Conservation (phyloP, 2,329 filamentous ascomycete species). For the Setomelanomma holmii region DNA sequence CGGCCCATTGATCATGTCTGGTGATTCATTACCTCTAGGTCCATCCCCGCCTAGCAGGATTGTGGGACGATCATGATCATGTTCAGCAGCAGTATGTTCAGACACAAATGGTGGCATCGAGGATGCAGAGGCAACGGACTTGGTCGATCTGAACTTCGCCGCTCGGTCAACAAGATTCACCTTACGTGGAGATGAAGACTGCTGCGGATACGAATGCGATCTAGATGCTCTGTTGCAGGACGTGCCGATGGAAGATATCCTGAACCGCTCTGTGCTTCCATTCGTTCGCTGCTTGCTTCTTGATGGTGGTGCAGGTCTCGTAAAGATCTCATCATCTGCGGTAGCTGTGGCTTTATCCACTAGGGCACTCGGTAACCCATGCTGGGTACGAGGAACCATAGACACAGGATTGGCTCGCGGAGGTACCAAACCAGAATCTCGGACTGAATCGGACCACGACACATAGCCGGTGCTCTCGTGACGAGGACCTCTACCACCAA, state of each 20-base stretch:
- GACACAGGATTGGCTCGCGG: conserved; percentile 8
- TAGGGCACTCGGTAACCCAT: neutral
- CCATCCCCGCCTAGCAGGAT: too few relatives aligned
- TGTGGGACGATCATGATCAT: too few relatives aligned
- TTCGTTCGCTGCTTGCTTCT: conserved; percentile 10
- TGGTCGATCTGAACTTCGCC: conserved; percentile 6
- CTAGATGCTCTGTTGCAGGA: conserved; percentile 23
- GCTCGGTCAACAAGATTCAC: conserved; percentile 20
- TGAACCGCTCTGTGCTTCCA: conserved; percentile 16
- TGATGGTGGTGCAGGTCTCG: conserved; percentile 11
- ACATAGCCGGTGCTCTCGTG: conserved; percentile 45
- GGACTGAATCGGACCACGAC: conserved; percentile 53
- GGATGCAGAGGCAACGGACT: conserved; percentile 17
- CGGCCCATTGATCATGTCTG: too few relatives aligned
- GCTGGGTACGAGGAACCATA: conserved; percentile 7
- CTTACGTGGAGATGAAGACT: conserved; percentile 25
- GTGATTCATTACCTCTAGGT: too few relatives aligned
- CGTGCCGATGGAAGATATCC: conserved; percentile 26
- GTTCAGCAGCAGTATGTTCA: neutral
- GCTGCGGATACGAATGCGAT: conserved; percentile 32
- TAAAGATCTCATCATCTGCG: conserved; percentile 8
- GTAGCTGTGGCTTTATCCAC: conserved; percentile 2
- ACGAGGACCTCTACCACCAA: conserved; percentile 43
- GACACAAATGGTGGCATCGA: conserved; percentile 25
- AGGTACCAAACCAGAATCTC: conserved; percentile 22